These are phyloP conservation scores for Diplotaxis tenuifolia DNA, from an alignment of 345 rosid species.

Conservation along the genomic window DNA sequence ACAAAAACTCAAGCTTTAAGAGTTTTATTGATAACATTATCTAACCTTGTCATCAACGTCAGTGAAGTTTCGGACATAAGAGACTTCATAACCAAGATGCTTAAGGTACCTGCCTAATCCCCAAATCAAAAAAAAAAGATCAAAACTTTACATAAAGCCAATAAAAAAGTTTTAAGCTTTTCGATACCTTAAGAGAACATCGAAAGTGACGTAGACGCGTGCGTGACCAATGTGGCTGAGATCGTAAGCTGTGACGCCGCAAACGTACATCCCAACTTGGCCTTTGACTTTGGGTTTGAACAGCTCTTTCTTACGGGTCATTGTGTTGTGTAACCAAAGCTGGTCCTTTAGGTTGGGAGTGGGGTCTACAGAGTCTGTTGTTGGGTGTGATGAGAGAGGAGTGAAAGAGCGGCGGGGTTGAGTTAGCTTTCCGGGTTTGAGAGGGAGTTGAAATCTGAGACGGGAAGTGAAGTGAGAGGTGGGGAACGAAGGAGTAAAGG, in stretches of 20 bases:
- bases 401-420: slow-evolving; percentile 42
- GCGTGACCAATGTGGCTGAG: slow-evolving; percentile 96
- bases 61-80: slow-evolving; percentile 90
- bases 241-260: slow-evolving; percentile 96
- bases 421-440: slow-evolving; percentile 31
- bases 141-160: slow-evolving; percentile 24
- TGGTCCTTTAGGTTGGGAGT: slow-evolving; percentile 26
- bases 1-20: neutral
- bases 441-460: slow-evolving; percentile 26
- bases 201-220: slow-evolving; percentile 89
- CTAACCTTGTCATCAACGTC: slow-evolving; percentile 98
- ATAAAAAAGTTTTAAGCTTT: neutral
- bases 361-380: slow-evolving; percentile 17
- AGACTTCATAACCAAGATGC: slow-evolving; percentile 85
- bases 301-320: slow-evolving; percentile 70
- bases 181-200: slow-evolving; percentile 74
- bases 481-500: slow-evolving; percentile 37
- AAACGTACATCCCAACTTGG: slow-evolving; percentile 90
- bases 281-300: slow-evolving; percentile 79
- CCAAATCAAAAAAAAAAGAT: slow-evolving; percentile 35
- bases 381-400: slow-evolving; percentile 30
- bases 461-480: slow-evolving; percentile 27
- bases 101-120: slow-evolving; percentile 83
- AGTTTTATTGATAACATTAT: neutral
- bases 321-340: slow-evolving; percentile 81